phyloP scores from a whole-genome alignment of 352 stramenopile species.

The Pythium sukuiense region DNA sequence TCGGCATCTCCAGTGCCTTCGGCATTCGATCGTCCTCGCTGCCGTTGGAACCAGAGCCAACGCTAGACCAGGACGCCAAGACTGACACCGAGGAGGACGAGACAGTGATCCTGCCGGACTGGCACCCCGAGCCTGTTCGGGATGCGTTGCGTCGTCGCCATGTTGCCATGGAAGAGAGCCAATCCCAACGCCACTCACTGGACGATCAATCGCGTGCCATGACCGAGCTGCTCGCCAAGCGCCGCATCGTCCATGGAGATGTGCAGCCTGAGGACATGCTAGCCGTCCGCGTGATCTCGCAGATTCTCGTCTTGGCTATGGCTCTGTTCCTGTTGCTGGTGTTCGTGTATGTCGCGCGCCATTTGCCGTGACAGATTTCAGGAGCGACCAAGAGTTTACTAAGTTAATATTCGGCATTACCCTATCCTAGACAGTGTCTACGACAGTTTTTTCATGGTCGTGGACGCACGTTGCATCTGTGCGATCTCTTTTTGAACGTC shows the following conservation, averaged over 20 bases:
- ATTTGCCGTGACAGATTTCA: conserved; percentile 26
- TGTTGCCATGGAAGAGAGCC: conserved; percentile 31
- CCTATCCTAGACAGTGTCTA: too few relatives aligned
- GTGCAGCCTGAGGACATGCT: conserved; percentile 41
- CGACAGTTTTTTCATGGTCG: conserved; percentile 30
- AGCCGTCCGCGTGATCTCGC: conserved; percentile 46
- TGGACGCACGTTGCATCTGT: conserved; percentile 26
- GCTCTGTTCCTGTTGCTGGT: conserved; percentile 40
- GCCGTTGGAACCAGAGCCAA: conserved; percentile 16
- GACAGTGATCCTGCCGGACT: conserved; percentile 55
- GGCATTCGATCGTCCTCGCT: conserved; percentile 32
- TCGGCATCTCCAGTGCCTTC: conserved; percentile 54
- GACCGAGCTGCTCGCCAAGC: conserved; percentile 44
- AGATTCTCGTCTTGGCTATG: conserved; percentile 46
- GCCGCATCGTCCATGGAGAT: conserved; percentile 39
- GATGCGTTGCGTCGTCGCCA: conserved; percentile 58
- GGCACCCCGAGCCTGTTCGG: conserved; percentile 49
- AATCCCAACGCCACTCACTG: conserved; percentile 38
- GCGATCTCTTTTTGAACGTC: conserved; percentile 43
- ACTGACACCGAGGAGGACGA: conserved; percentile 21
- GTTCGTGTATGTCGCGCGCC: conserved; percentile 30
- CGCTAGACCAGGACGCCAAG: conserved; percentile 34
- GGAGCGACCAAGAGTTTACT: not conserved
- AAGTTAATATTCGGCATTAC: not conserved
- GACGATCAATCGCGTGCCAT: conserved; percentile 53